phyloP scores from a whole-genome alignment of 345 rosid species.

The Anacardium occidentale region DNA sequence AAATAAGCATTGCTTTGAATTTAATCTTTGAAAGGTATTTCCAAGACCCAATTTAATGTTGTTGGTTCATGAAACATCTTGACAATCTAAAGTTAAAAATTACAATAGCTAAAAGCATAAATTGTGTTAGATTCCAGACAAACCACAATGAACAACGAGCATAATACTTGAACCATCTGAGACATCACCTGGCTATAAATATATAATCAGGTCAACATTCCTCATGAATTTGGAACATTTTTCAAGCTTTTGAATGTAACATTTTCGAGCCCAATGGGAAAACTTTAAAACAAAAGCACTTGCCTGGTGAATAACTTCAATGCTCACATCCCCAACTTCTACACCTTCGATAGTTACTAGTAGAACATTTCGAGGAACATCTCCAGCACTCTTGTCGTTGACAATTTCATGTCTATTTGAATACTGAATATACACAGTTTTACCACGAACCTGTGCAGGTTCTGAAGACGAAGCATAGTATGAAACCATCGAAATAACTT shows the following conservation, averaged over 20 bases:
- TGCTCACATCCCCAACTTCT: slow-evolving; percentile 87
- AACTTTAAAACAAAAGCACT: slow-evolving; percentile 22
- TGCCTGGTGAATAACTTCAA: slow-evolving; percentile 93
- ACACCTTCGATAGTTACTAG: slow-evolving; percentile 97
- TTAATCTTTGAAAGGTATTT: background rate
- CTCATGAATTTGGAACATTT: background rate
- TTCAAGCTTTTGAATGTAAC: background rate
- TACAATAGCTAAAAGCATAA: background rate
- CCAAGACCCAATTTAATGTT: background rate
- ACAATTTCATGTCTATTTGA: slow-evolving; percentile 95
- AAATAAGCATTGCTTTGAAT: background rate
- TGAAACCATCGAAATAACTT: slow-evolving; percentile 95
- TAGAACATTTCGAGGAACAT: slow-evolving; percentile 91
- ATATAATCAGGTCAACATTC: background rate
- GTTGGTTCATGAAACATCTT: background rate
- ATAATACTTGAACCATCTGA: background rate
- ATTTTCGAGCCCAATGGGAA: background rate
- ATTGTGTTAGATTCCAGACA: background rate
- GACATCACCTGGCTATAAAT: background rate
- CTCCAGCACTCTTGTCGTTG: slow-evolving; percentile 94
- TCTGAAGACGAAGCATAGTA: slow-evolving; percentile 94
- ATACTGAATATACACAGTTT: slow-evolving; percentile 91
- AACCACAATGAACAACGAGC: background rate
- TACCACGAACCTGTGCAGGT: slow-evolving; percentile 94
- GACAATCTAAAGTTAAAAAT: background rate